These are phyloP conservation scores for Xylaria telfairii DNA, from an alignment of 495 filamentous ascomycete genomes.

Conservation along the genomic window DNA sequence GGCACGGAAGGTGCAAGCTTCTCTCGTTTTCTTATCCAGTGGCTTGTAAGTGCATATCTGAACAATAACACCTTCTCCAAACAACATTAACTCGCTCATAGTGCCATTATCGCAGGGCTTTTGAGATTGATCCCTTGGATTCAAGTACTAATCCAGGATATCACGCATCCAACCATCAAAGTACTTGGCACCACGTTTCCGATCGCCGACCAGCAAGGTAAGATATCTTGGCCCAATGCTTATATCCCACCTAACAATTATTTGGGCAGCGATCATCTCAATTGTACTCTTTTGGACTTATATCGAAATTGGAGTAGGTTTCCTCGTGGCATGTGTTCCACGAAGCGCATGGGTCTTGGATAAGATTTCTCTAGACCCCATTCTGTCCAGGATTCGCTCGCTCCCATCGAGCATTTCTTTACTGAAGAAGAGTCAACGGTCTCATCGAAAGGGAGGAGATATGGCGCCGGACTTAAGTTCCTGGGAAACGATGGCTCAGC, in stretches of 20 bases:
- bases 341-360: constrained; percentile 10
- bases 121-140: constrained; percentile 22
- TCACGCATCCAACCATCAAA: constrained; percentile 11
- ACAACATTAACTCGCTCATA: neutral
- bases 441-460: neutral
- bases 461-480: neutral
- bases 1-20: constrained; percentile 9
- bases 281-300: constrained; percentile 13
- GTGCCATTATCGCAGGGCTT: constrained; percentile 20
- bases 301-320: neutral
- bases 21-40: constrained; percentile 20
- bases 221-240: neutral
- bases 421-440: neutral
- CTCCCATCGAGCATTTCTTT: neutral
- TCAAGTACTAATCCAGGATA: constrained; percentile 14
- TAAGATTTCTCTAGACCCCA: neutral
- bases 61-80: too few species aligned
- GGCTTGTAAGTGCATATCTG: constrained; percentile 9
- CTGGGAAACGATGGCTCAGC: neutral
- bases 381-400: neutral
- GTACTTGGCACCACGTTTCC: constrained; percentile 3
- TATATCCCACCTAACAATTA: neutral
- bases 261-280: neutral
- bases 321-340: constrained; percentile 2
- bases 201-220: constrained; percentile 7